Evolutionary conservation across 2,329 filamentous ascomycete genomes (phyloP), one percentile per base, ranked within the genome.

Genomic region (Phyllachora maydis): DNA sequence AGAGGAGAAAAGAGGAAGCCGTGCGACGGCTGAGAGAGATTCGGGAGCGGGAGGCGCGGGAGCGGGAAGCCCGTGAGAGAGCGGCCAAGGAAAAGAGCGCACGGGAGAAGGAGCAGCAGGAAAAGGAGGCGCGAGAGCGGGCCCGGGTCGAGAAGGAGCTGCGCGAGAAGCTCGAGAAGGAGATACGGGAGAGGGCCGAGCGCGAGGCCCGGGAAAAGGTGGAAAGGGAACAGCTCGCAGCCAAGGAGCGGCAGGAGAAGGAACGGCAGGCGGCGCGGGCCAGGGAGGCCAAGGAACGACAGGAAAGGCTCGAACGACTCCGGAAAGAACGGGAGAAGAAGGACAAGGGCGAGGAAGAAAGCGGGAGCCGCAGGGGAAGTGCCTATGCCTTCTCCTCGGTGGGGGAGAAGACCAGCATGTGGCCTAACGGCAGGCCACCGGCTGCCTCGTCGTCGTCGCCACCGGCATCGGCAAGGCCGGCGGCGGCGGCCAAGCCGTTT

Each of bases 361-460:
- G n/a, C n/a, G n/a, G n/a, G 18, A 14, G 23, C 20, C 51, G 58
- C 30, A 52, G 54, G 30, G 47, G 51, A 19, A 57, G 52, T 33
- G 54, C 56, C n/a, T 72, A 73, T 36, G 66, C 67, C 27, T 72
- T 53, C 45, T 66, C 61, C 26, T 59, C 65, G 16, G 61, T 71
- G 12, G 72, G 72, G 23, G 72, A 78, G 45, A 69, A 59, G 46
- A 70, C 60, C 23, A 74, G 67, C 44, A 69, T 69, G 34, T 78
- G 73, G 62, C 70, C 71, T 5, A 66, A 60, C 36, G 67, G 60
- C 34, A 59, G 56, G 32, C 67, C 56, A 26, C 54, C 50, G 10
- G 36, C 44, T 19, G 41, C 45, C 17, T 36, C 49, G 14, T 37
- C 41, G n/a, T 29, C 40, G 13, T 32, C 41, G 5, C 24, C 38